Evolutionary conservation across 345 rosid genomes (phyloP), one percentile per base, ranked within the genome.

Genomic region (Nephelium lappaceum): DNA sequence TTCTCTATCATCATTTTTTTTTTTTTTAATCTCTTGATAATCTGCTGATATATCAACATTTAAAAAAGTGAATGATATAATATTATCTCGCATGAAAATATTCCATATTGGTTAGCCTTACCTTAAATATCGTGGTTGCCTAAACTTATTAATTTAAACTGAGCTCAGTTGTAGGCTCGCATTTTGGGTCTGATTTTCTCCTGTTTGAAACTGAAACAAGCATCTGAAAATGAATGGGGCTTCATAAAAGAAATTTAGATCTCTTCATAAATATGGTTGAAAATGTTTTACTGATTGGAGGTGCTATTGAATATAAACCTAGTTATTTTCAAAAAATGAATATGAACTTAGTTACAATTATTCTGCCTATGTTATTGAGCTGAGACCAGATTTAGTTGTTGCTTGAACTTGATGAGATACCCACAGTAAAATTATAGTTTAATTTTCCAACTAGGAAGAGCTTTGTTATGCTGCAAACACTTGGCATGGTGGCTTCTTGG

Each of bases 391-490:
- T 36, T 25, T 15, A 58, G 57, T 67, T 23, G 47, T 36, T 43
- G 19, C 49, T 65, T 3, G 36, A 45, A 42, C n/a, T n/a, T n/a
- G 14, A 25, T 49, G 16, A 57, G 58, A 47, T 55, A 41, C 53
- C 19, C n/a, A 21, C 64, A 12, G 25, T 60, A 9, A 27, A 61
- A 27, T 64, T 58, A 42, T 39, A 1, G 9, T 25, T 55, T 62
- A 27, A 45, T 74, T 79, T 25, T 24, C 39, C 25, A 10, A 45
- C 55, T 53, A 71, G 72, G 71, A 70, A 76, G 91, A 93, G 99
- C 94, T 92, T 81, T 95, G 99, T 78, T 92, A 90, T 81, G 97
- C 97, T 74, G 99, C 98, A 72, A 95, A 95, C 83, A 95, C 98
- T 60, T 95, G 98, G 99, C 90, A 89, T 81, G 98, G 98, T 72